phyloP scores from a whole-genome alignment of 495 filamentous ascomycete genomes.

The Trichoderma virens region DNA sequence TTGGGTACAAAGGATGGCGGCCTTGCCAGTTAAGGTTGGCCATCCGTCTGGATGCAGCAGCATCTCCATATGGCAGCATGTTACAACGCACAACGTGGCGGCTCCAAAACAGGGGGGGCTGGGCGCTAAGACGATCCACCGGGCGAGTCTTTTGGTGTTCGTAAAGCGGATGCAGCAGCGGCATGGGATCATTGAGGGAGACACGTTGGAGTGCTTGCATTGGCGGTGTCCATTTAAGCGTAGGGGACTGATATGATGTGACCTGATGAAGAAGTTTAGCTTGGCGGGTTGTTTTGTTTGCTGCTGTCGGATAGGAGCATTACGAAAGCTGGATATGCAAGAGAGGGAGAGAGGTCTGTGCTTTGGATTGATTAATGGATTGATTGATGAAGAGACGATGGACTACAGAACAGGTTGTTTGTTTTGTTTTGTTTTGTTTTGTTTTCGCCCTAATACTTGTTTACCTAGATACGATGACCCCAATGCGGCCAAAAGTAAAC shows the following conservation, averaged over 20 bases:
- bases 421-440: neutral
- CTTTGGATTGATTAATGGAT: no score
- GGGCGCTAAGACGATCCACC: conserved; percentile 7
- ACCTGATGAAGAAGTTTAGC: no score
- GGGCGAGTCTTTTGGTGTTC: neutral
- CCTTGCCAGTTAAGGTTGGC: no score
- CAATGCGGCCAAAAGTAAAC: conserved; percentile 5
- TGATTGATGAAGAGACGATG: no score
- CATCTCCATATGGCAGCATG: no score
- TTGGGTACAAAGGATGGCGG: no score
- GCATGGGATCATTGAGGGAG: neutral
- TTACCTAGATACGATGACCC: neutral
- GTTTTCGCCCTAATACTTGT: neutral
- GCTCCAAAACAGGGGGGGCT: conserved; percentile 6
- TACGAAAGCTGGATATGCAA: no score
- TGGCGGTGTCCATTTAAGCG: neutral
- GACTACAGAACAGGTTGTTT: no score
- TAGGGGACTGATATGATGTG: neutral
- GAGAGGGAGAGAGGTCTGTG: no score
- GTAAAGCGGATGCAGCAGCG: conserved; percentile 5
- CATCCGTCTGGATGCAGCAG: no score
- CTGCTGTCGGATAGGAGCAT: no score
- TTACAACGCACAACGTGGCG: conserved; percentile 8
- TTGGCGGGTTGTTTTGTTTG: no score
- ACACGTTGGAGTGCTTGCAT: conserved; percentile 9